These are phyloP conservation scores for Gynochthodes officinalis DNA, from an alignment of 257 asterid genomes.

Conservation along the genomic window DNA sequence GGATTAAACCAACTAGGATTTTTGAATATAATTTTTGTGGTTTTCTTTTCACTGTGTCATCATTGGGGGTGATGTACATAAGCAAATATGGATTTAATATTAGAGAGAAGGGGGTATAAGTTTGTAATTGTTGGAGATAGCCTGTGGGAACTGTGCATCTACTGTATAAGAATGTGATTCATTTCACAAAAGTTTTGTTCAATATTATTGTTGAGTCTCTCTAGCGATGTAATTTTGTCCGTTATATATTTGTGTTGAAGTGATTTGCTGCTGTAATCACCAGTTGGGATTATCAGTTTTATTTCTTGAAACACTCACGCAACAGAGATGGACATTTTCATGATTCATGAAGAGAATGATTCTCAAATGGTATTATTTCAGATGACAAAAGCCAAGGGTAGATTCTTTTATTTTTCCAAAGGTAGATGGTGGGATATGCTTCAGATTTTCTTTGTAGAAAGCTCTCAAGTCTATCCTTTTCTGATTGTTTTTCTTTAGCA, in stretches of 20 bases:
- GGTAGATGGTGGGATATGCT: too few relatives aligned
- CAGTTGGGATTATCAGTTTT: background rate
- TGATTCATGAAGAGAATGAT: too few relatives aligned
- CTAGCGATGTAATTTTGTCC: too few relatives aligned
- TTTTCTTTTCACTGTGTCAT: slow-evolving; percentile 16
- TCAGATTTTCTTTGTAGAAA: too few relatives aligned
- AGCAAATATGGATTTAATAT: slow-evolving; percentile 16
- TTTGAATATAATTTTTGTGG: slow-evolving; percentile 10
- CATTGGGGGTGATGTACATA: slow-evolving; percentile 34
- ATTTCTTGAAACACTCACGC: background rate
- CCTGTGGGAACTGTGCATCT: slow-evolving; percentile 15
- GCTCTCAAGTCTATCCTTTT: background rate
- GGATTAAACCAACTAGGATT: slow-evolving; percentile 9
- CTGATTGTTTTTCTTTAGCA: background rate
- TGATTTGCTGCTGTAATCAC: background rate
- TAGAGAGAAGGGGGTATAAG: slow-evolving; percentile 18
- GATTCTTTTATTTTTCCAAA: background rate
- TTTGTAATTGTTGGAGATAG: slow-evolving; percentile 25
- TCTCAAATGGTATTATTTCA: too few relatives aligned
- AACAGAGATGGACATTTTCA: background rate
- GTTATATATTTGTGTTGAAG: too few relatives aligned
- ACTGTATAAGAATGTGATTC: slow-evolving; percentile 15
- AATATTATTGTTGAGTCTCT: too few relatives aligned
- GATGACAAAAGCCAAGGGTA: background rate
- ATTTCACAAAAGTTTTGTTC: slow-evolving; percentile 16